Conservation (phyloP, 805 yeast genomes). For the Metschnikowia chrysomelidarum region DNA sequence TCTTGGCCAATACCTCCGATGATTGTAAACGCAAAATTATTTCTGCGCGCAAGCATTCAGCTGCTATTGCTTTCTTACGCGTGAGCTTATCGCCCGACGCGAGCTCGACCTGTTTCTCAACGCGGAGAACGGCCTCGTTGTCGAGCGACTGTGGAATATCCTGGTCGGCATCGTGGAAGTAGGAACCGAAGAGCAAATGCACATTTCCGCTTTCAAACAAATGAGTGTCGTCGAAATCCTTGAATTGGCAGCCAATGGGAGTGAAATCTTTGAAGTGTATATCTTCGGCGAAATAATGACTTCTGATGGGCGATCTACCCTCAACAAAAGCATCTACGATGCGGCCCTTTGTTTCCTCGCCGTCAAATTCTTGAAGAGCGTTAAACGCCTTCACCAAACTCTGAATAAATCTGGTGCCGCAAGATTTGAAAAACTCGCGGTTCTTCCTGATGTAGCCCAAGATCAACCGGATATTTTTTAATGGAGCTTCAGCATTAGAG, state of each 20-base stretch:
- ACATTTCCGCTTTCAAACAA: constrained; percentile 32
- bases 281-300: constrained; percentile 62
- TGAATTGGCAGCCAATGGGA: constrained; percentile 51
- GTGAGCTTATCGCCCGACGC: constrained; percentile 4
- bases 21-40: constrained; percentile 28
- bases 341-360: constrained; percentile 10
- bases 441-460: constrained; percentile 15
- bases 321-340: constrained; percentile 11
- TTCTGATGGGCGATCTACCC: constrained; percentile 41
- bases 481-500: constrained; percentile 8
- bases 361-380: constrained; percentile 9
- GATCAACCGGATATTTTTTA: constrained; percentile 15
- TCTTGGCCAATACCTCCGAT: constrained; percentile 23
- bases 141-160: constrained; percentile 24
- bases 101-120: constrained; percentile 16
- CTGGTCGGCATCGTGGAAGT: constrained; percentile 12
- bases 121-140: constrained; percentile 18
- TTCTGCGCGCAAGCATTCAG: constrained; percentile 23
- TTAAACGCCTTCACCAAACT: constrained; percentile 12
- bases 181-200: constrained; percentile 23
- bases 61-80: constrained; percentile 8
- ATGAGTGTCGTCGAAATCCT: constrained; percentile 59
- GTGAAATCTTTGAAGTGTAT: constrained; percentile 58
- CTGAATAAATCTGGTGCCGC: constrained; percentile 1
- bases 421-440: not conserved